phyloP scores from a whole-genome alignment of 148 eudicot genomes.

The Rhododendron kiyosumense region DNA sequence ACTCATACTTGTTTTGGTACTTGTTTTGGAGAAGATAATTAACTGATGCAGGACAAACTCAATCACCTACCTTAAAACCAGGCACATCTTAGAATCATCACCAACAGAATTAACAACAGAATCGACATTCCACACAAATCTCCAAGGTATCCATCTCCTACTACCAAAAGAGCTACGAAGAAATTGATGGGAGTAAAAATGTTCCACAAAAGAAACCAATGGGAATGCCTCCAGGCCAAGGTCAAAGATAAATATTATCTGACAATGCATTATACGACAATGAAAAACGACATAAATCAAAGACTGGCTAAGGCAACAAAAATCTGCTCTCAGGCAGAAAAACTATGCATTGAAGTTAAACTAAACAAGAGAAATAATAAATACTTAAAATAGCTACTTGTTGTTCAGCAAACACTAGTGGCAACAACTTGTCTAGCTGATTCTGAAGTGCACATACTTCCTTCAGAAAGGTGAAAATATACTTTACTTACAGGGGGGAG shows the following conservation, averaged over 20 bases:
- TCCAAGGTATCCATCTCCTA: background rate
- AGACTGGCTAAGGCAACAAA: background rate
- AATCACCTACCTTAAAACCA: background rate
- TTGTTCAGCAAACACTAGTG: background rate
- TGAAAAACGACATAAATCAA: background rate
- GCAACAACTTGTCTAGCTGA: background rate
- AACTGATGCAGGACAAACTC: no score
- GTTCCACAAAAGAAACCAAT: background rate
- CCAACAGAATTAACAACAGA: background rate
- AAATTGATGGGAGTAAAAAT: background rate
- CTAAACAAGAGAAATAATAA: background rate
- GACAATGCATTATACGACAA: background rate
- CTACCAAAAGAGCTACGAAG: background rate
- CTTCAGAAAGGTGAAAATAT: background rate
- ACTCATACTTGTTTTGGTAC: no score
- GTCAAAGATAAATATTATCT: background rate
- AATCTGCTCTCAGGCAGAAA: background rate
- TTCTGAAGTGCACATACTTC: background rate
- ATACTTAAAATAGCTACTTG: background rate
- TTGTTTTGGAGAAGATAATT: no score
- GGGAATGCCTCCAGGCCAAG: background rate
- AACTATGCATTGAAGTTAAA: background rate
- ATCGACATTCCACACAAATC: background rate
- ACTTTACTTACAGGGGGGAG: background rate
- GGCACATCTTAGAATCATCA: background rate